Percentiles rank a stretch among this genome's conserved stretches.
Conservation (phyloP, 306 rosid genomes). For the Dryas alaskensis region DNA sequence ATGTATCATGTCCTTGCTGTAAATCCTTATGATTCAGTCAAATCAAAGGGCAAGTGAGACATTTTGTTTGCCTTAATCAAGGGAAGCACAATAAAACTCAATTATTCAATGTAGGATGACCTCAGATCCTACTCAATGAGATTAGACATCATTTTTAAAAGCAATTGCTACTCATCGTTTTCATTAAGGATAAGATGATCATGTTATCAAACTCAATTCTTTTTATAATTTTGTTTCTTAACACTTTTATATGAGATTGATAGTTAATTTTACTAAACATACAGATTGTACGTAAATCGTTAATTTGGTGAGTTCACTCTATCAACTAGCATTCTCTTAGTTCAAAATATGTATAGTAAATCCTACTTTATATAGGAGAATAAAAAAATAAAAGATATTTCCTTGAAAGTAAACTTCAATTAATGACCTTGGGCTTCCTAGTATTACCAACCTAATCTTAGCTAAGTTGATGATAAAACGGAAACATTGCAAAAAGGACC, state of each 20-base stretch:
- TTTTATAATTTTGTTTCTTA: not conserved
- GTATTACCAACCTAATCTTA: conserved; percentile 8
- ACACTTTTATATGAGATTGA: not conserved
- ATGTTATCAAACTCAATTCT: not conserved
- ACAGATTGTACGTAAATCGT: not conserved
- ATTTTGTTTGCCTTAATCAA: conserved; percentile 38
- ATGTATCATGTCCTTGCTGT: conserved; percentile 6
- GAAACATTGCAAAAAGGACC: conserved; percentile 16
- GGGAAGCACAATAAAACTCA: conserved; percentile 31
- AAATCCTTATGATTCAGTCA: not conserved
- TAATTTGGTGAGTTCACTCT: too few species aligned
- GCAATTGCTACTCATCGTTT: conserved; percentile 18
- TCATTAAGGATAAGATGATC: not conserved
- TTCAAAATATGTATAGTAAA: not conserved
- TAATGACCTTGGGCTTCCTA: conserved; percentile 18
- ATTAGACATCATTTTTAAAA: conserved; percentile 6
- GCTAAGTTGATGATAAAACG: not conserved
- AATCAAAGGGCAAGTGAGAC: conserved; percentile 26
- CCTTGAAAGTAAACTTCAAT: not conserved
- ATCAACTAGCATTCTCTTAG: not conserved
- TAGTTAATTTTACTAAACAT: too few species aligned
- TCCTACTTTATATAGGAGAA: not conserved
- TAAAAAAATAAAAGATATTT: not conserved
- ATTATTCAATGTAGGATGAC: conserved; percentile 21
- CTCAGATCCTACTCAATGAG: conserved; percentile 40